Evolutionary conservation across 2,329 filamentous ascomycete species (phyloP), one percentile per base, ranked within the genome.

Genomic region (Davidsoniella eucalypti): DNA sequence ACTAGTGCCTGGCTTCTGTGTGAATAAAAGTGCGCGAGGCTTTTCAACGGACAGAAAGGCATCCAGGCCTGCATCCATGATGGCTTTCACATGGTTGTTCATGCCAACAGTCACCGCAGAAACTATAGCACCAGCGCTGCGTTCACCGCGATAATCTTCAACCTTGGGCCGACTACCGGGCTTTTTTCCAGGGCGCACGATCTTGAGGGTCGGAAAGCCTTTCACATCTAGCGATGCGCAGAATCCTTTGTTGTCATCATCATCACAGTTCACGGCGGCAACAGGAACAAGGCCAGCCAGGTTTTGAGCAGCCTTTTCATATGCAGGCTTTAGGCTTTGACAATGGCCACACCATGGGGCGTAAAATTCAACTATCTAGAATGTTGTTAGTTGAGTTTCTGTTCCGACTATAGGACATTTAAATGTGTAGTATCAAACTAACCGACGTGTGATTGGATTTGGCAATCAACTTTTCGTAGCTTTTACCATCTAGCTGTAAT

Each of bases 341-440:
- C 92, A 98, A 68, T 96, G 92, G 40, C 90, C 92, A 61, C 92
- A 96, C 90, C 90, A 96, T 21, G 90, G 90, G 7, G 90, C 90
- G 61, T 94, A 96, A 73, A 96, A 96, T 67, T 88, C 86, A 62
- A 79, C 67, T 43, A 79, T 73, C 73, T 80, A 56, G 5, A 43
- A 40, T 17, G 26, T 47, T 33, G 46, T 49, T 38, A 47, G 21
- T 49, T 2, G 17, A 6, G 12, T 14, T 37, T 45, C 52, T 23
- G 4, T 23, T 5, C 21, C 21, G 5, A 23, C 21, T 23, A 51
- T 45, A 48, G 12, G 29, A 21, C 40, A 29, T 14, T 47, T 29
- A 29, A 21, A 18, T 9, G 21, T 7, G 38, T 12, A 38, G 17
- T 36, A n/a, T 10, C 23, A 2, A 29, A 63, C 81, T 64, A 75